Evolutionary conservation across 768 basidiomycete species (phyloP).

Genomic region (Auriscalpium vulgare): DNA sequence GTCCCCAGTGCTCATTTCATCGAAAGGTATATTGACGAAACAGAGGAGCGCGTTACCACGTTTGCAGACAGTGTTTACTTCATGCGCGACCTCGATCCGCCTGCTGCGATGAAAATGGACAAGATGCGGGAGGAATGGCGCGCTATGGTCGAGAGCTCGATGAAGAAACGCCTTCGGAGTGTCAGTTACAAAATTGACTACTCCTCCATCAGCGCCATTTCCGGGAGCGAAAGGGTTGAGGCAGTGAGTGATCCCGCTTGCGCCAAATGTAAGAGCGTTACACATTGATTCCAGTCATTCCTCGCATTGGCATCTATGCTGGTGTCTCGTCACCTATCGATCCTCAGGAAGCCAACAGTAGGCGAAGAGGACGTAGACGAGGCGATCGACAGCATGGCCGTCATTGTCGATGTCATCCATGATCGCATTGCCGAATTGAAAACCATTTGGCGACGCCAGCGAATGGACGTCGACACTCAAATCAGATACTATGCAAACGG

Average conservation of each 20-base stretch:
- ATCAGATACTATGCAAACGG: conserved; percentile 10
- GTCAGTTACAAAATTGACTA: conserved; percentile 8
- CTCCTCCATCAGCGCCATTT: conserved; percentile 4
- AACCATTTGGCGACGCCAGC: conserved; percentile 9
- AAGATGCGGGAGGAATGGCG: conserved; percentile 7
- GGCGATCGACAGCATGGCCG: neutral
- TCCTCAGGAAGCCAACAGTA: conserved; percentile 1
- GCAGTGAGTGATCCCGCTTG: neutral
- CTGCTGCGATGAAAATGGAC: conserved; percentile 5
- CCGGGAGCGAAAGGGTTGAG: conserved; percentile 6
- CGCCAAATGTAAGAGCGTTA: too few species aligned
- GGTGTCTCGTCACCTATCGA: conserved; percentile 3
- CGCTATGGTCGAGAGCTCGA: neutral
- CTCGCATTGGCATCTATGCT: conserved; percentile 1
- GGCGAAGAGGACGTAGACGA: neutral
- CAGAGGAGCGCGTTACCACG: neutral
- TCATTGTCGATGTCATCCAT: neutral
- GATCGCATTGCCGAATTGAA: conserved; percentile 3
- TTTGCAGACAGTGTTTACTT: conserved; percentile 3
- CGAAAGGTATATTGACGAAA: neutral
- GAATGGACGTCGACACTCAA: conserved; percentile 9
- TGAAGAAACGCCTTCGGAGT: conserved; percentile 5
- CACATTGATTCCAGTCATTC: neutral
- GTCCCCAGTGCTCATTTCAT: neutral
- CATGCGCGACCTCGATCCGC: conserved; percentile 2